Evolutionary conservation across 1,284 basidiomycete genomes (phyloP).

Genomic region (Rhodofomes roseus): DNA sequence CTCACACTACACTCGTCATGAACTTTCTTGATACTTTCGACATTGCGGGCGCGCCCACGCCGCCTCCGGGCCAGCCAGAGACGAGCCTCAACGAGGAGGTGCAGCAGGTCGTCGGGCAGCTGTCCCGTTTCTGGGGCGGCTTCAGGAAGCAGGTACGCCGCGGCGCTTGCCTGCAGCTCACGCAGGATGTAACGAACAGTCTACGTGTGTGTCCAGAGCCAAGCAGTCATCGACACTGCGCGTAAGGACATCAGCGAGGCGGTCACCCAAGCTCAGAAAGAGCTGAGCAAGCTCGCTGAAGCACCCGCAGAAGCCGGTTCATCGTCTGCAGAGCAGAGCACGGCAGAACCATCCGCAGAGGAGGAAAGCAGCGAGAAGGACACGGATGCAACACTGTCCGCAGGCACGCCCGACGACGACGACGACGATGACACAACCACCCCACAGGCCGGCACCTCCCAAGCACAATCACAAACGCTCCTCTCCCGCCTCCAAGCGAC

Average conservation of each 20-base stretch:
- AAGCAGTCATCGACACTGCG: conserved; percentile 66
- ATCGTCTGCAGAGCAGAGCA: conserved; percentile 26
- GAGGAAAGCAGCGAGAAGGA: conserved; percentile 11
- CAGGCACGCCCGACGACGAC: neutral
- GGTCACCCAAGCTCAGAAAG: conserved; percentile 80
- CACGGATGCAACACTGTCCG: conserved; percentile 18
- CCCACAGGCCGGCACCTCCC: neutral
- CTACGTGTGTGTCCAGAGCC: conserved; percentile 49
- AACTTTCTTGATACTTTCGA: conserved; percentile 73
- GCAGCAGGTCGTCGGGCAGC: conserved; percentile 76
- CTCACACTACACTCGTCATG: conserved; percentile 37
- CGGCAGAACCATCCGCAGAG: conserved; percentile 7
- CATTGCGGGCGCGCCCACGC: conserved; percentile 45
- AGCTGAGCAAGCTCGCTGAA: conserved; percentile 58
- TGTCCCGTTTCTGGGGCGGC: conserved; percentile 87
- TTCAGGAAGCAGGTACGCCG: conserved; percentile 78
- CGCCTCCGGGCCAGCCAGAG: conserved; percentile 40
- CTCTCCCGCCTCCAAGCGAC: conserved; percentile 71
- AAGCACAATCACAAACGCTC: conserved; percentile 37
- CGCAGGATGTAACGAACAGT: neutral
- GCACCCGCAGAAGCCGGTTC: conserved; percentile 13
- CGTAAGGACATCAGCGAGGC: conserved; percentile 77
- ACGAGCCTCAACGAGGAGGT: conserved; percentile 83
- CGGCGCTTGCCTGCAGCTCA: neutral
- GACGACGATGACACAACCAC: neutral